phyloP scores from a whole-genome alignment of 78 protist genomes.

The Pigoraptor vietnamica region DNA sequence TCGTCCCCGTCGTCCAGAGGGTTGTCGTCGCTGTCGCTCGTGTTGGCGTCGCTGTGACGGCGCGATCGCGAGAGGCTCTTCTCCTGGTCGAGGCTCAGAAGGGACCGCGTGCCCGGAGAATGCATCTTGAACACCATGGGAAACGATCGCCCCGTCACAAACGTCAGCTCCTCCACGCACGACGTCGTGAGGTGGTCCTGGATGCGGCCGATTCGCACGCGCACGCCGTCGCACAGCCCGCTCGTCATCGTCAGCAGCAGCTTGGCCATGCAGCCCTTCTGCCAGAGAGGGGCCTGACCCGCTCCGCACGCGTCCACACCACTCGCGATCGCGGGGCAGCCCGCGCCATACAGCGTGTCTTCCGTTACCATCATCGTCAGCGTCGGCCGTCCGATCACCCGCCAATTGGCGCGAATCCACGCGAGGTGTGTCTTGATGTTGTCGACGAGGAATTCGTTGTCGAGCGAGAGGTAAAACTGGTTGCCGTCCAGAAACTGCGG shows the following conservation, averaged over 20 bases:
- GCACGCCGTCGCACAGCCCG: constrained; percentile 8
- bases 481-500: constrained; percentile 13
- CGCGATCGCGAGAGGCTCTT: no score
- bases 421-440: not conserved
- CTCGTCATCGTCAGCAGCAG: not conserved
- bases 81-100: no score
- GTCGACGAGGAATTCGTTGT: constrained; percentile 5
- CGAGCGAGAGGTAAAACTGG: constrained; percentile 21
- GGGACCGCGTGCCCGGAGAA: no score
- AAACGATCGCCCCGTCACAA: no score
- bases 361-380: no score
- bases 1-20: no score
- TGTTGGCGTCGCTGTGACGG: no score
- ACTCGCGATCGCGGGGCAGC: not conserved
- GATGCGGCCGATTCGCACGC: constrained; percentile 3
- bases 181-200: constrained; percentile 12
- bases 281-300: not conserved
- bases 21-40: no score
- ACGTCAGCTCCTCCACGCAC: not conserved
- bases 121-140: no score
- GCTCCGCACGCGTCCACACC: not conserved
- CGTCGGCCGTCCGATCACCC: not conserved
- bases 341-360: no score
- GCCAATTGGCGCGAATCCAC: constrained; percentile 10
- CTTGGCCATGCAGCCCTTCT: no score